A percentile compares a stretch with the other conserved stretches of the same genome.
Evolutionary conservation across 2,329 filamentous ascomycete genomes (phyloP).

Genomic region (Xylaria sp.): DNA sequence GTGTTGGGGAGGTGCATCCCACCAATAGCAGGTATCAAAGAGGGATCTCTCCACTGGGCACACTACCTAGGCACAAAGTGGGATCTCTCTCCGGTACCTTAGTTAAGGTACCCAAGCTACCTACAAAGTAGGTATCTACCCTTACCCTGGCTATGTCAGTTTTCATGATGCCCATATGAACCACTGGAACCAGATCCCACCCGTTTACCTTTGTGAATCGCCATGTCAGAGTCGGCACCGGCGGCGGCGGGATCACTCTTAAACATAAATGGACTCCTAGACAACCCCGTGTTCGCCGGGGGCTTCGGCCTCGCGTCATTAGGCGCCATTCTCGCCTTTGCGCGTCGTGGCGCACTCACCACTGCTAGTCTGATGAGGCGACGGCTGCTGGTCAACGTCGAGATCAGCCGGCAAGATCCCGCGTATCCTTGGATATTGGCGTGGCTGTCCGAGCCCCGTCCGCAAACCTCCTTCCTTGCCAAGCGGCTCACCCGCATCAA

Average conservation of each 20-base stretch:
- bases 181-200: no score
- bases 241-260: constrained; percentile 40
- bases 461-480: constrained; percentile 63
- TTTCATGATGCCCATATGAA: no score
- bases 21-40: no score
- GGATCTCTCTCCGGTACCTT: no score
- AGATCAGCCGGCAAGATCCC: constrained; percentile 92
- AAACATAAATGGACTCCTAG: constrained; percentile 63
- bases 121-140: no score
- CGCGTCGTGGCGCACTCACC: constrained; percentile 75
- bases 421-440: constrained; percentile 93
- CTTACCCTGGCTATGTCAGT: no score
- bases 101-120: no score
- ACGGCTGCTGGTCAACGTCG: constrained; percentile 90
- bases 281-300: constrained; percentile 68
- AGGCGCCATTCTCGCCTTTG: constrained; percentile 80
- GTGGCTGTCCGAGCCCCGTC: constrained; percentile 88
- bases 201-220: constrained; percentile 18
- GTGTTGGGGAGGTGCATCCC: no score
- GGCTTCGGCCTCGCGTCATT: constrained; percentile 91
- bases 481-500: constrained; percentile 64
- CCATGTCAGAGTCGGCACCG: constrained; percentile 38
- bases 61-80: no score
- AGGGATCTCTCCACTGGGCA: no score
- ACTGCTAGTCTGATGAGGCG: constrained; percentile 77